phyloP scores from a whole-genome alignment of 495 filamentous ascomycete species.

The Glonium stellatum region DNA sequence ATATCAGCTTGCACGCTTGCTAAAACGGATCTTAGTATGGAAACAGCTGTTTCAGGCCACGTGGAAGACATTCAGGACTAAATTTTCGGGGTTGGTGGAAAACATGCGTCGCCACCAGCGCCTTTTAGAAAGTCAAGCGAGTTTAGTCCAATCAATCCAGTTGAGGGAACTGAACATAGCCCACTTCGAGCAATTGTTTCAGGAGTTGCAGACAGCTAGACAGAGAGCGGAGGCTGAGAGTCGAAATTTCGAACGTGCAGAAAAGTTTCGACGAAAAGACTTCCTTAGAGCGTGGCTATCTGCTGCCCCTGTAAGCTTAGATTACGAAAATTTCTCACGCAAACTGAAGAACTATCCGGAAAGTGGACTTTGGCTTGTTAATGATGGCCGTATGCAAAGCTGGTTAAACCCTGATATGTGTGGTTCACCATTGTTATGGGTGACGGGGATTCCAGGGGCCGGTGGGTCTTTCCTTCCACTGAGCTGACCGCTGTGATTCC shows the following conservation, averaged over 20 bases:
- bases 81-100: slow-evolving; percentile 33
- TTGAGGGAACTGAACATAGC: slow-evolving; percentile 3
- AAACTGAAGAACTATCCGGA: neutral
- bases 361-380: slow-evolving; percentile 20
- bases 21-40: slow-evolving; percentile 28
- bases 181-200: neutral
- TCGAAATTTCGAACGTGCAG: slow-evolving; percentile 4
- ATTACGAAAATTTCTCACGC: slow-evolving; percentile 8
- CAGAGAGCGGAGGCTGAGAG: neutral
- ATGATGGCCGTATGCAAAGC: slow-evolving; percentile 7
- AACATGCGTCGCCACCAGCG: slow-evolving; percentile 36
- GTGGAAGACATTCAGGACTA: slow-evolving; percentile 39
- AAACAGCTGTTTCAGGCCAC: slow-evolving; percentile 31
- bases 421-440: slow-evolving; percentile 4
- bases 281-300: slow-evolving; percentile 16
- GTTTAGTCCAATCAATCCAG: neutral
- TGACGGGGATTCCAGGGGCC: slow-evolving; percentile 18
- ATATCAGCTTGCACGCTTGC: neutral
- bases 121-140: slow-evolving; percentile 34
- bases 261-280: neutral
- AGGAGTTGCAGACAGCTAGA: slow-evolving; percentile 9
- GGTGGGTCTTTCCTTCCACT: slow-evolving; percentile 7
- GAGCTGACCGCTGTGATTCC: neutral
- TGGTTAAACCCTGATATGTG: slow-evolving; percentile 10
- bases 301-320: neutral